These are phyloP conservation scores for Borealophlyctis nickersoniae DNA, from an alignment of 192 early-diverging fungal genomes.

Conservation along the genomic window DNA sequence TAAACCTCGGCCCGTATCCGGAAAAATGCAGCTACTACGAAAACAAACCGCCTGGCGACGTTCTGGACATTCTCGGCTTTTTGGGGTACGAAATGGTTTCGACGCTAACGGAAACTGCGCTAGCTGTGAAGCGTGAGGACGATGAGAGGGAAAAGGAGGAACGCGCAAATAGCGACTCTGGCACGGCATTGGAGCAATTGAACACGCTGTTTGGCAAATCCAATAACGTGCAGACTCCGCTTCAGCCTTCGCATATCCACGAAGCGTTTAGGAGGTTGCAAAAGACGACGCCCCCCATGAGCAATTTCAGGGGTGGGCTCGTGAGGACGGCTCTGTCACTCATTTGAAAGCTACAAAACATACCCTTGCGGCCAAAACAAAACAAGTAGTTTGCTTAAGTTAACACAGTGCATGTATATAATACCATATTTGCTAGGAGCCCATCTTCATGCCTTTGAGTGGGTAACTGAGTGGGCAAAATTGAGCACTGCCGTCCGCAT, in stretches of 20 bases:
- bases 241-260: constrained; percentile 83
- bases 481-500: too few relatives aligned
- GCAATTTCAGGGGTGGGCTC: constrained; percentile 34
- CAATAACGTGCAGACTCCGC: constrained; percentile 73
- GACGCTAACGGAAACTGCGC: constrained; percentile 81
- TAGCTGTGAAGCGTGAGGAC: constrained; percentile 48
- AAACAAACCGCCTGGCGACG: constrained; percentile 86
- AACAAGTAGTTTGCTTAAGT: too few relatives aligned
- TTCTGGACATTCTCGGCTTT: constrained; percentile 96
- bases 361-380: too few relatives aligned
- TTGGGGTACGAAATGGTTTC: constrained; percentile 93
- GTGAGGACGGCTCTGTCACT: constrained; percentile 18
- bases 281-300: constrained; percentile 37
- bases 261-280: constrained; percentile 91
- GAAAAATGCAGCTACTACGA: constrained; percentile 67
- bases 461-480: too few relatives aligned
- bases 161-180: constrained; percentile 16
- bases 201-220: constrained; percentile 73
- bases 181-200: constrained; percentile 32
- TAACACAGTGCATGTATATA: too few relatives aligned
- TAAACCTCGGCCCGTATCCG: not conserved
- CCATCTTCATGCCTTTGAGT: too few relatives aligned
- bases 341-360: too few relatives aligned
- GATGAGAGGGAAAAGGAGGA: constrained; percentile 30
- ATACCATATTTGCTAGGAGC: too few relatives aligned